Conservation (phyloP, 169 alveolate species). For the Cryptosporidium parvum region DNA sequence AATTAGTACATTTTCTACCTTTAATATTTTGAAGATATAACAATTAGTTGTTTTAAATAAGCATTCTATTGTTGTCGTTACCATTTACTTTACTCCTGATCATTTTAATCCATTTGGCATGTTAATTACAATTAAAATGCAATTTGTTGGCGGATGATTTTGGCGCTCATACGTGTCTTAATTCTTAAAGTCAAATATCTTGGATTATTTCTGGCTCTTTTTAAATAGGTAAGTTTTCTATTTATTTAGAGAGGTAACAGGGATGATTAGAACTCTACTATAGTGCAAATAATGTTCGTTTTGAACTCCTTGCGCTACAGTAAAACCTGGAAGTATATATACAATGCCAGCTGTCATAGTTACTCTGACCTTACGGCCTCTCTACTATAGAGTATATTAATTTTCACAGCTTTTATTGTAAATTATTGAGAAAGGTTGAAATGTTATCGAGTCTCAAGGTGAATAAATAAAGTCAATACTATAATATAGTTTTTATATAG, state of each 20-base stretch:
- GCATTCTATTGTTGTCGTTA: neutral
- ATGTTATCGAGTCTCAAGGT: neutral
- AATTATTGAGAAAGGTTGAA: no score
- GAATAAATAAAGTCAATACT: neutral
- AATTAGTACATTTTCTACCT: neutral
- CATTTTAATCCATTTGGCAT: neutral
- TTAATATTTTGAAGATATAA: neutral
- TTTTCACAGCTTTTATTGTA: neutral
- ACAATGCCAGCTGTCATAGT: constrained; percentile 76
- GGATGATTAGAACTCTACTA: constrained; percentile 64
- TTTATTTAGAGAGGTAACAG: neutral
- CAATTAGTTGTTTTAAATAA: neutral
- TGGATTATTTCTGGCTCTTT: neutral
- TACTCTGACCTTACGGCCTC: constrained; percentile 63
- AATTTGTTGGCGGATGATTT: neutral
- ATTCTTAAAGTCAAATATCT: neutral
- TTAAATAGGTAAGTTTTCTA: constrained; percentile 9
- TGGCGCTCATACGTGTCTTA: constrained; percentile 16
- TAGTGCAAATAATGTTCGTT: constrained; percentile 49
- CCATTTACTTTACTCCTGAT: neutral
- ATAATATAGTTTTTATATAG: constrained; percentile 1
- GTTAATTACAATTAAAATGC: neutral
- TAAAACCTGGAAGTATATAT: constrained; percentile 24
- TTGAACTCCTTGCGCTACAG: constrained; percentile 46
- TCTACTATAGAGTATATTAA: neutral